These are phyloP conservation scores for Neurospora sp. DNA, from an alignment of 495 filamentous ascomycete genomes.

Conservation along the genomic window DNA sequence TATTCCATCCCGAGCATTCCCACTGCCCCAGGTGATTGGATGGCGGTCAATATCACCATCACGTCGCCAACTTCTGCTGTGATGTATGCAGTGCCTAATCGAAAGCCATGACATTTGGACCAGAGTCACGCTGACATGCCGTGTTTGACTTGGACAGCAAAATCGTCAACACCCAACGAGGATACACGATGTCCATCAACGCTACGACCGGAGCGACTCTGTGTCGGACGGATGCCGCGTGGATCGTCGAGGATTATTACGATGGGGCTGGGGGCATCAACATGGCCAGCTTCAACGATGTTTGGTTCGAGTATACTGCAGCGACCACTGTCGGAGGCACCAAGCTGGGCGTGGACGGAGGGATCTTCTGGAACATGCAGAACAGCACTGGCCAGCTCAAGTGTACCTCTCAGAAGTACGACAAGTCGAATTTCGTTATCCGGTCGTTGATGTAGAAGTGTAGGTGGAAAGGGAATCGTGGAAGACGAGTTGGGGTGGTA, in stretches of 20 bases:
- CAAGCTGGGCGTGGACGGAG: constrained; percentile 15
- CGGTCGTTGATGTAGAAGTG: neutral
- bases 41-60: constrained; percentile 41
- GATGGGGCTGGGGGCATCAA: constrained; percentile 15
- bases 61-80: constrained; percentile 33
- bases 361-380: constrained; percentile 19
- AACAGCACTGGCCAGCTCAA: constrained; percentile 7
- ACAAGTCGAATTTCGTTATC: constrained; percentile 16
- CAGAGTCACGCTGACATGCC: neutral
- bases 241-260: constrained; percentile 32
- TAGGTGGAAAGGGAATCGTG: neutral
- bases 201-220: constrained; percentile 24
- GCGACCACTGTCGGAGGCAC: constrained; percentile 14
- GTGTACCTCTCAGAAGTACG: constrained; percentile 16
- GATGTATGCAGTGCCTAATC: constrained; percentile 16
- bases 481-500: neutral
- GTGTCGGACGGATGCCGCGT: constrained; percentile 25
- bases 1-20: constrained; percentile 38
- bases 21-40: constrained; percentile 44
- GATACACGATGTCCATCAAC: constrained; percentile 36
- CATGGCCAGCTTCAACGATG: constrained; percentile 24
- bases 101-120: neutral
- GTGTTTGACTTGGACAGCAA: constrained; percentile 2
- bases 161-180: constrained; percentile 38
- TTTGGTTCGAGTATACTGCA: constrained; percentile 25